These are phyloP conservation scores for Colletotrichum camelliae DNA, from an alignment of 2,329 filamentous ascomycete species.

Conservation along the genomic window DNA sequence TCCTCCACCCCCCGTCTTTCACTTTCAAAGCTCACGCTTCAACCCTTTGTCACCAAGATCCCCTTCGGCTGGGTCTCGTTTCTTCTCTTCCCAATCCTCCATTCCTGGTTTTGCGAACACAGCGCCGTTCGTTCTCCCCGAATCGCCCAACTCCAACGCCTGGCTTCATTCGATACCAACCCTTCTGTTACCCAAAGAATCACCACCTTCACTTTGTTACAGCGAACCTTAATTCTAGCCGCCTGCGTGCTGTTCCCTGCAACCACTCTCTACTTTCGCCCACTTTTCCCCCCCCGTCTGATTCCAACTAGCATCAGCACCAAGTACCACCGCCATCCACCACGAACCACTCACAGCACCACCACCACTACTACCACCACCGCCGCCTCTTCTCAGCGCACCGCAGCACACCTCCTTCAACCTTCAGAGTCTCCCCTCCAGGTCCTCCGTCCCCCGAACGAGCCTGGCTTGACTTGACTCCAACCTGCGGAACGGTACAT, in stretches of 20 bases:
- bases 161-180: neutral
- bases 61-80: constrained; percentile 10
- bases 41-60: neutral
- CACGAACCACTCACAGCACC: neutral
- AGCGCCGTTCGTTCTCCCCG: neutral
- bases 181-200: neutral
- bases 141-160: neutral
- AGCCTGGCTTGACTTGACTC: constrained; percentile 7
- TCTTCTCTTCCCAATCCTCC: neutral
- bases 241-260: constrained; percentile 10
- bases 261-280: constrained; percentile 10
- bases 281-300: constrained; percentile 14
- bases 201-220: constrained; percentile 11
- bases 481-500: neutral
- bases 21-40: constrained; percentile 8
- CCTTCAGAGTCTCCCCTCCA: neutral
- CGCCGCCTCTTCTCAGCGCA: neutral
- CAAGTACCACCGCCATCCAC: neutral
- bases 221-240: constrained; percentile 13
- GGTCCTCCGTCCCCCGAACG: neutral
- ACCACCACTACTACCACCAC: neutral
- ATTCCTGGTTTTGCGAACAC: neutral
- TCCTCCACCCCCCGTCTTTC: constrained; percentile 12
- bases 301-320: neutral
- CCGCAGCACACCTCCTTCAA: neutral